A percentile compares a stretch with the other conserved stretches of the same genome.
Evolutionary conservation across 768 basidiomycete species (phyloP).

Genomic region (Suillus spraguei): DNA sequence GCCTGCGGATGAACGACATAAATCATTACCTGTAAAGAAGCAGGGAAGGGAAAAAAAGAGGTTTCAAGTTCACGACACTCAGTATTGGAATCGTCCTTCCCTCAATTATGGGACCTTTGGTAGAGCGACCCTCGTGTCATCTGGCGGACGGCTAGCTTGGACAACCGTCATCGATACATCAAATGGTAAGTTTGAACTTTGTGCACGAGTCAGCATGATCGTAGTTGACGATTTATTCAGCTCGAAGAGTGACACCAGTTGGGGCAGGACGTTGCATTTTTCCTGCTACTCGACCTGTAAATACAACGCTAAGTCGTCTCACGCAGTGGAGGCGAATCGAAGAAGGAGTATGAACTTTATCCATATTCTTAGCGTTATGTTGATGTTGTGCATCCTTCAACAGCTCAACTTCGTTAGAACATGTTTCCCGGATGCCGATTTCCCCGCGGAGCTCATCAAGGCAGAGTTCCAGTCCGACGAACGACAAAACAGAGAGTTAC

Average conservation of each 20-base stretch:
- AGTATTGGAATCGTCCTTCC: slow-evolving; percentile 48
- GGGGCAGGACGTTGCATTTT: slow-evolving; percentile 49
- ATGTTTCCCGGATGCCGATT: slow-evolving; percentile 70
- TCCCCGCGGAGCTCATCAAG: slow-evolving; percentile 68
- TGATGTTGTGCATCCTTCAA: slow-evolving; percentile 5
- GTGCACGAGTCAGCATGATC: neutral
- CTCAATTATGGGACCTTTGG: slow-evolving; percentile 59
- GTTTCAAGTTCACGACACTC: slow-evolving; percentile 28
- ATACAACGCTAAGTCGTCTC: slow-evolving; percentile 26
- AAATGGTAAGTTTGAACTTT: slow-evolving; percentile 24
- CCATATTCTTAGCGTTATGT: neutral
- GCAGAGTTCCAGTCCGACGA: slow-evolving; percentile 55
- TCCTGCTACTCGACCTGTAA: slow-evolving; percentile 51
- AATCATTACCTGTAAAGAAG: slow-evolving; percentile 16
- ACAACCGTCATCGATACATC: slow-evolving; percentile 39
- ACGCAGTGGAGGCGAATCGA: slow-evolving; percentile 55
- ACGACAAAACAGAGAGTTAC: slow-evolving; percentile 33
- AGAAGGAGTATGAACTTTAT: slow-evolving; percentile 52
- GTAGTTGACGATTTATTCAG: slow-evolving; percentile 26
- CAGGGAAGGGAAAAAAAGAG: slow-evolving; percentile 34
- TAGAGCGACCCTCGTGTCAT: slow-evolving; percentile 54
- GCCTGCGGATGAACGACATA: slow-evolving; percentile 54
- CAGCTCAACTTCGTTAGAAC: slow-evolving; percentile 76
- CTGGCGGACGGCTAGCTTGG: slow-evolving; percentile 54
- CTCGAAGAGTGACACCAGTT: slow-evolving; percentile 31